Conservation (phyloP, 148 eudicot species). For the Simmondsia chinensis region DNA sequence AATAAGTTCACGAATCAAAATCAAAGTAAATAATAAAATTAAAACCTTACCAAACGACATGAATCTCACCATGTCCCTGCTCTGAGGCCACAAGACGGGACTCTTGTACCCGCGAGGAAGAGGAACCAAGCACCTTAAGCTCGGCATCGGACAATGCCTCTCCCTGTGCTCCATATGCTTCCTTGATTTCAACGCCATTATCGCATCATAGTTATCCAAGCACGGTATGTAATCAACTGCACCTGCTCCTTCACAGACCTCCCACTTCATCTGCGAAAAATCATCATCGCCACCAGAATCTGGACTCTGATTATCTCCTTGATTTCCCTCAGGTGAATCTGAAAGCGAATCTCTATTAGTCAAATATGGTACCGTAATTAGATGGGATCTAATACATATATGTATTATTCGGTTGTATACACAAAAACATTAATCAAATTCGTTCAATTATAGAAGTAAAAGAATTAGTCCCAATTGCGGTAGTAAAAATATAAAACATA, state of each 20-base stretch:
- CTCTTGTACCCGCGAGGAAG: slow-evolving; percentile 64
- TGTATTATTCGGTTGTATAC: too few species aligned
- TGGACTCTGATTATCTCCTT: background rate
- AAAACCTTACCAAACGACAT: slow-evolving; percentile 66
- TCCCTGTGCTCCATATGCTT: slow-evolving; percentile 87
- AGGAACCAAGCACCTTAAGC: slow-evolving; percentile 45
- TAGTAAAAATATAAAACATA: too few species aligned
- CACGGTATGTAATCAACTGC: slow-evolving; percentile 90
- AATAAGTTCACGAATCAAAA: background rate
- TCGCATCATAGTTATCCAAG: slow-evolving; percentile 63
- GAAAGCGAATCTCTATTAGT: background rate
- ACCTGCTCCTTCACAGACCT: slow-evolving; percentile 29
- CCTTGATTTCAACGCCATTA: slow-evolving; percentile 53
- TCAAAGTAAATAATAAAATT: background rate
- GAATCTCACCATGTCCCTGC: slow-evolving; percentile 99
- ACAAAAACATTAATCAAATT: too few species aligned
- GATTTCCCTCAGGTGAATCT: too few species aligned
- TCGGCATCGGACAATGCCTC: slow-evolving; percentile 64
- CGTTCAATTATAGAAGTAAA: too few species aligned
- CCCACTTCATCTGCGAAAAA: slow-evolving; percentile 39
- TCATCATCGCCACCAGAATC: slow-evolving; percentile 16
- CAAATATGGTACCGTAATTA: too few species aligned
- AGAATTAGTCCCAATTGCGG: too few species aligned
- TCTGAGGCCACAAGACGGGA: slow-evolving; percentile 85
- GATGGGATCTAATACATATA: too few species aligned